phyloP scores from a whole-genome alignment of 2,329 filamentous ascomycete species.

The Chaetothyriales sp. region DNA sequence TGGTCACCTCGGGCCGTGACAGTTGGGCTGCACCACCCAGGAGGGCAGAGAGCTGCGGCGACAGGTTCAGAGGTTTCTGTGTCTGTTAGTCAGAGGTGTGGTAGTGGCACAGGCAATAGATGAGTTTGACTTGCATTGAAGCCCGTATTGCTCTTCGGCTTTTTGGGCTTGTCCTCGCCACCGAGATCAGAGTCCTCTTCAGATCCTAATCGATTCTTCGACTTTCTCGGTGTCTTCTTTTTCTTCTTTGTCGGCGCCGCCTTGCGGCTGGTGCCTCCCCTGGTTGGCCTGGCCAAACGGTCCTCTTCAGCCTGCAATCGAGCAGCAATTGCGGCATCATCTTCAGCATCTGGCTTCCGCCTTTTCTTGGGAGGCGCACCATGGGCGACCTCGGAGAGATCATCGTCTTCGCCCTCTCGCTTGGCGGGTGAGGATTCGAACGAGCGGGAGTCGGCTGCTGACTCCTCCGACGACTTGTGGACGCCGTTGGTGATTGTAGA shows the following conservation, averaged over 20 bases:
- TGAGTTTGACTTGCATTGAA: conserved; percentile 52
- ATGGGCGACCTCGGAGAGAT: conserved; percentile 24
- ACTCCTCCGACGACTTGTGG: conserved; percentile 10
- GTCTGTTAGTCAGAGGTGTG: conserved; percentile 1
- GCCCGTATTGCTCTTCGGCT: conserved; percentile 62
- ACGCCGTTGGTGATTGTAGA: conserved; percentile 23
- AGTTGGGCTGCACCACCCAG: conserved; percentile 42
- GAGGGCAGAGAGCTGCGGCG: conserved; percentile 29
- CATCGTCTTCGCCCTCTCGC: conserved; percentile 28
- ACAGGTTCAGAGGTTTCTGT: conserved; percentile 34
- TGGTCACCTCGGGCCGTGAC: conserved; percentile 87
- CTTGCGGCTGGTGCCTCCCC: conserved; percentile 52
- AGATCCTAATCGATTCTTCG: conserved; percentile 36
- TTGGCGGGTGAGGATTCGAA: conserved; percentile 26
- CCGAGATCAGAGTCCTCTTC: conserved; percentile 63
- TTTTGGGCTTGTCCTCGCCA: conserved; percentile 46
- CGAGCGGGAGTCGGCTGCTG: conserved; percentile 17
- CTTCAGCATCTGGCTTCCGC: conserved; percentile 50
- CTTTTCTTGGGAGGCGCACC: conserved; percentile 43
- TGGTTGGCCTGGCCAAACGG: conserved; percentile 55
- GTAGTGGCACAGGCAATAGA: conserved; percentile 2
- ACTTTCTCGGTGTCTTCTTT: conserved; percentile 42
- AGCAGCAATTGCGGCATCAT: conserved; percentile 75
- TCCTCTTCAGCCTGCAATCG: conserved; percentile 89
- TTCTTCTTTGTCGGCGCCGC: conserved; percentile 49